These are phyloP conservation scores for Leccinum barrowsii DNA, from an alignment of 768 basidiomycete species.

Conservation along the genomic window DNA sequence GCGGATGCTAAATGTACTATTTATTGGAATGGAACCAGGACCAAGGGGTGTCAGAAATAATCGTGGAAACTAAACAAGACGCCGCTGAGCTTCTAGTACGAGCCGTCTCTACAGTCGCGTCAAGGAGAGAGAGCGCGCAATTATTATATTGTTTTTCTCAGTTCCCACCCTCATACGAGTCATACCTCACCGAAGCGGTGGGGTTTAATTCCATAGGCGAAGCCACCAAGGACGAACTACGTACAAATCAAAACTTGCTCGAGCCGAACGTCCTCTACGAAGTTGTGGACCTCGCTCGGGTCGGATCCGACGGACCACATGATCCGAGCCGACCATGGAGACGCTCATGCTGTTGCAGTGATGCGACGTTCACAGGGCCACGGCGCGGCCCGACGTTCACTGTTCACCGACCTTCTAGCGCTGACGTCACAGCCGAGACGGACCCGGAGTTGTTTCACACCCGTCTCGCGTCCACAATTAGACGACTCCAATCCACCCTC, in stretches of 20 bases:
- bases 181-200: neutral
- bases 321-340: neutral
- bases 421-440: neutral
- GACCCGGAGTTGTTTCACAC: no score
- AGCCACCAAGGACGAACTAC: neutral
- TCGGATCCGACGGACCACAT: neutral
- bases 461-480: neutral
- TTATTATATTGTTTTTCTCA: no score
- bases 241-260: no score
- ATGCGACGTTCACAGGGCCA: neutral
- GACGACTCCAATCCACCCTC: neutral
- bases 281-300: neutral
- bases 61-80: neutral
- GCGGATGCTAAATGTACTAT: neutral
- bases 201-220: neutral
- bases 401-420: neutral
- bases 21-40: constrained; percentile 8
- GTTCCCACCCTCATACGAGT: no score
- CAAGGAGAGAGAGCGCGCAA: no score
- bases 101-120: no score
- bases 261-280: neutral
- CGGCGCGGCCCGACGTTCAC: neutral
- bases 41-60: constrained; percentile 10
- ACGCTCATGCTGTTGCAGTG: neutral
- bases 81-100: neutral